Evolutionary conservation across 306 rosid species (phyloP).

Genomic region (Inga oerstediana): DNA sequence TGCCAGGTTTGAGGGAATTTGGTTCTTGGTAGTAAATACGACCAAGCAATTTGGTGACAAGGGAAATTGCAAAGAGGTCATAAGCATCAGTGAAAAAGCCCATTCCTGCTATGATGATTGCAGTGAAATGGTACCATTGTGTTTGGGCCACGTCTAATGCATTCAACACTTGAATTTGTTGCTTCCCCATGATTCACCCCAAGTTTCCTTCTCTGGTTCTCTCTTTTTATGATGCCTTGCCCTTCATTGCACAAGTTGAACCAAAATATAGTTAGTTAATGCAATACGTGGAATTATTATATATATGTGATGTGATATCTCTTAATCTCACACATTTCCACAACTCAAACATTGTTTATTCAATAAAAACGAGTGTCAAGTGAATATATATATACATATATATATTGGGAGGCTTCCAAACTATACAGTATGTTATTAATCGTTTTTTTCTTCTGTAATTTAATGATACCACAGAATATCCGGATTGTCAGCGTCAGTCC

Average conservation of each 20-base stretch:
- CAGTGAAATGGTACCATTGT: neutral
- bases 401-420: too few relatives aligned
- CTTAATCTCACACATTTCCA: neutral
- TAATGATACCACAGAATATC: neutral
- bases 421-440: too few relatives aligned
- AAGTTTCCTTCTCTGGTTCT: neutral
- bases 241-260: conserved; percentile 34
- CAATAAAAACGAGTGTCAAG: too few relatives aligned
- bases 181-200: neutral
- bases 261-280: neutral
- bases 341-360: neutral
- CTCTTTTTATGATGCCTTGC: neutral
- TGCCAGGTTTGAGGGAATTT: neutral
- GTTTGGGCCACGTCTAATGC: neutral
- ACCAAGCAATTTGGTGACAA: neutral
- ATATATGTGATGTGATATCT: neutral
- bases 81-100: neutral
- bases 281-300: neutral
- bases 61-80: neutral
- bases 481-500: neutral
- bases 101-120: conserved; percentile 2
- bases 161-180: neutral
- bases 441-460: neutral
- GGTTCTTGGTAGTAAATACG: neutral
- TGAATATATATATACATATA: too few relatives aligned